Evolutionary conservation across 805 yeast genomes (phyloP), one percentile per base, ranked within the genome.

Genomic region (Cyberlindnera meyerae): DNA sequence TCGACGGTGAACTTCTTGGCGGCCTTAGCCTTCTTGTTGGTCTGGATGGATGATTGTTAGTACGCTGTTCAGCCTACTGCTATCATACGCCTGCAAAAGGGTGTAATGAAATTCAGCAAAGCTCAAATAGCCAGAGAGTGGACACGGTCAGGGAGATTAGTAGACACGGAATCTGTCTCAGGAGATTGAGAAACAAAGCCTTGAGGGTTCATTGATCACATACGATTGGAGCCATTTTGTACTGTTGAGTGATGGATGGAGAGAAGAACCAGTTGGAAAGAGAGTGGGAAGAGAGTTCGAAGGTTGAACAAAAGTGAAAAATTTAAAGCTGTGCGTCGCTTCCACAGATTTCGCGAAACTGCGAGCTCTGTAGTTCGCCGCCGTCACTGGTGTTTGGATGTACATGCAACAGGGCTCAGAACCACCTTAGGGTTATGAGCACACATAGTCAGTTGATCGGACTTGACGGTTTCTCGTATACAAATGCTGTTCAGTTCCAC

Each of bases 1-100:
- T 90, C 97, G 66, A 93, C 90, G 63, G 84, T 83, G 77, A 83
- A 87, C 75, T 84, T 85, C 78, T 81, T 84, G 65, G 84, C 78
- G 66, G 75, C 77, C 67, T 78, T 83, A 68, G 82, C 72, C 74
- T 79, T 80, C 78, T 79, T 75, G 76, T 83, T 65, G 68, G 88
- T 80, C 94, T 81, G 66, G 46, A 52, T 37, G 43, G 50, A 49
- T 17, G 49, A 60, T 36, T 33, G 38, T 57, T 62, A 63, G 68
- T 65, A 70, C n/a, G n/a, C n/a, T n/a, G n/a, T n/a, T n/a, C 75
- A 70, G 83, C 85, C 87, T 81, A 79, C 85, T 76, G 85, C 82
- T 63, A 65, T 58, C 62, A 57, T 50, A 45, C 34, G 40, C n/a
- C 22, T 20, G 22, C 22, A 20, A 20, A 20, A 20, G 7, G 9